Conservation (phyloP, 108 stramenopile species). For the Conticribra weissflogii region DNA sequence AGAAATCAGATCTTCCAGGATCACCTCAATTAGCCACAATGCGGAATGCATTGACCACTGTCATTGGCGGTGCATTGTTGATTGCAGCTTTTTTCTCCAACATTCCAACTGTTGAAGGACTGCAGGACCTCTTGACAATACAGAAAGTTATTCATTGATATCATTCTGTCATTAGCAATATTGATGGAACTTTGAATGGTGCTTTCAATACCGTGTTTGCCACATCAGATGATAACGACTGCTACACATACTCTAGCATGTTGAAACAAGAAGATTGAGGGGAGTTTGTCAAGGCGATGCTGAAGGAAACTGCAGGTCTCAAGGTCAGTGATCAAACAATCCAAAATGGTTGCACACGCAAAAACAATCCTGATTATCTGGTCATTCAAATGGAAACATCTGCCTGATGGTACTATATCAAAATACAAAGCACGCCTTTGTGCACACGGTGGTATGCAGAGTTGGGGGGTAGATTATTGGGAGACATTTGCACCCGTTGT, state of each 20-base stretch:
- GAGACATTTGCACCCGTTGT: slow-evolving; percentile 53
- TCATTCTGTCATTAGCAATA: not conserved
- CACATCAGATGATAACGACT: not conserved
- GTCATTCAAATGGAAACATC: too few relatives aligned
- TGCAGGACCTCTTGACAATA: not conserved
- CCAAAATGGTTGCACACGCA: not conserved
- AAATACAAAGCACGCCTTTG: slow-evolving; percentile 28
- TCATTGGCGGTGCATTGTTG: too few relatives aligned
- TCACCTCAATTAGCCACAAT: too few relatives aligned
- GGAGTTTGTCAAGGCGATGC: slow-evolving; percentile 22
- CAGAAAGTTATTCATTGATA: not conserved
- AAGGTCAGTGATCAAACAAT: slow-evolving; percentile 7
- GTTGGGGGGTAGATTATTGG: slow-evolving; percentile 41
- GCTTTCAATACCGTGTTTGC: not conserved
- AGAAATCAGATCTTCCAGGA: too few relatives aligned
- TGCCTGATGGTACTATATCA: too few relatives aligned
- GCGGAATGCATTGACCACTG: too few relatives aligned
- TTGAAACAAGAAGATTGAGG: slow-evolving; percentile 7
- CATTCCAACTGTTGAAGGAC: too few relatives aligned
- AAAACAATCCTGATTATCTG: slow-evolving; percentile 16
- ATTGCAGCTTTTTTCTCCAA: too few relatives aligned
- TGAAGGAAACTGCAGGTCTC: slow-evolving; percentile 20
- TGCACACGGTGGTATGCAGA: slow-evolving; percentile 33
- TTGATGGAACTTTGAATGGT: not conserved
- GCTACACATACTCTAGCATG: not conserved